Conservation (phyloP, 2,329 filamentous ascomycete species). For the Hypoxylon sp. region DNA sequence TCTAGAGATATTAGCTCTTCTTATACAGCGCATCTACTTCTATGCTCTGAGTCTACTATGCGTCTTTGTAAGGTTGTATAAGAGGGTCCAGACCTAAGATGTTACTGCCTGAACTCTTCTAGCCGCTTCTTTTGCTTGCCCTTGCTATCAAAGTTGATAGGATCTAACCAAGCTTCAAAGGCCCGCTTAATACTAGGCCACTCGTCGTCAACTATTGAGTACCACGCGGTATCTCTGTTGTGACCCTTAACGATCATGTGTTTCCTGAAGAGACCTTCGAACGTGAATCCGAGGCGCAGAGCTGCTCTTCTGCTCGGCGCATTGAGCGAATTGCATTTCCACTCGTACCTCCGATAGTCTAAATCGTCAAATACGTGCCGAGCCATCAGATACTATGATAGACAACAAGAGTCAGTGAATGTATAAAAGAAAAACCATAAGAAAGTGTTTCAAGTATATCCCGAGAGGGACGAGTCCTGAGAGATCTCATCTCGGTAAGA, state of each 20-base stretch:
- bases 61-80: not conserved
- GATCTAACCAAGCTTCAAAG: conserved; percentile 68
- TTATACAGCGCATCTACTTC: not conserved
- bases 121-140: conserved; percentile 67
- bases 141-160: conserved; percentile 68
- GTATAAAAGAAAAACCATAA: not conserved
- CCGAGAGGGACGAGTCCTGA: not conserved
- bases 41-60: not conserved
- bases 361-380: conserved; percentile 67
- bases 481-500: not conserved
- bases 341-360: conserved; percentile 71
- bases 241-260: conserved; percentile 72
- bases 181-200: conserved; percentile 65
- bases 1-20: not conserved
- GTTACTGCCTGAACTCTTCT: conserved; percentile 53
- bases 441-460: not conserved
- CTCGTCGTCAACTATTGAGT: conserved; percentile 70
- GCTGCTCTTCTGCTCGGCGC: conserved; percentile 68
- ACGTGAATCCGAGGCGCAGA: conserved; percentile 69
- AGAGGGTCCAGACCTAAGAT: not conserved
- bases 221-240: conserved; percentile 73
- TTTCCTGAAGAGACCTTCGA: conserved; percentile 73
- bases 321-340: conserved; percentile 75
- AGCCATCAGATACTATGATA: conserved; percentile 64
- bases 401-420: not conserved